A percentile compares a stretch with the other conserved stretches of the same genome.
phyloP scores from a whole-genome alignment of 352 stramenopile species.

The Phytophthora pinifolia region DNA sequence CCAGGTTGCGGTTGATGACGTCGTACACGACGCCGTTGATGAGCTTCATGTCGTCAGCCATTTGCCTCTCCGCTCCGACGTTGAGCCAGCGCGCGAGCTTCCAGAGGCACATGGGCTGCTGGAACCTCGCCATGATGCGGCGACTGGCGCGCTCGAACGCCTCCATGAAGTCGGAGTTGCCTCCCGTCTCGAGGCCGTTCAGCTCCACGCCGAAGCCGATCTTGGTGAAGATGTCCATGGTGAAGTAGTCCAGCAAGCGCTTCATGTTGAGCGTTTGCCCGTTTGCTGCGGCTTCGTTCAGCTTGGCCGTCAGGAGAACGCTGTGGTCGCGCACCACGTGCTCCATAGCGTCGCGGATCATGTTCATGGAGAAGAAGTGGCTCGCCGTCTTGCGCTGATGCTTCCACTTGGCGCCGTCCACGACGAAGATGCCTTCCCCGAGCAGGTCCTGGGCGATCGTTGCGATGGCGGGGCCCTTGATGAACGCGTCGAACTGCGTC shows the following conservation, averaged over 20 bases:
- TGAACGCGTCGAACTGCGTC: conserved; percentile 76
- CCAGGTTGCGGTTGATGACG: conserved; percentile 22
- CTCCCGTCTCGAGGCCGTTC: conserved; percentile 33
- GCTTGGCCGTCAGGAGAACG: conserved; percentile 26
- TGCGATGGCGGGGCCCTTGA: conserved; percentile 47
- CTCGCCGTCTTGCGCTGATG: conserved; percentile 85
- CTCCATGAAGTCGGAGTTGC: conserved; percentile 32
- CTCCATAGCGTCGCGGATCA: conserved; percentile 56
- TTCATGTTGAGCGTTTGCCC: conserved; percentile 44
- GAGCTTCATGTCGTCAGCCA: conserved; percentile 27
- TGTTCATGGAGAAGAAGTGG: conserved; percentile 83
- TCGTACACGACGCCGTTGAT: conserved; percentile 29
- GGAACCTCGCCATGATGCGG: conserved; percentile 39
- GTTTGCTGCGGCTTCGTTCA: conserved; percentile 13
- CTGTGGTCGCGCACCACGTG: conserved; percentile 45
- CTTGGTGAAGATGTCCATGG: conserved; percentile 69
- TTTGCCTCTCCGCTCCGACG: conserved; percentile 26
- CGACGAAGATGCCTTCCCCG: conserved; percentile 72
- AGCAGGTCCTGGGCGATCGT: conserved; percentile 61
- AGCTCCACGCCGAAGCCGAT: conserved; percentile 75
- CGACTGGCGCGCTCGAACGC: conserved; percentile 38
- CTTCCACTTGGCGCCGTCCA: conserved; percentile 66
- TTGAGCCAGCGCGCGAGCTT: conserved; percentile 37
- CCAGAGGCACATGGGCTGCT: conserved; percentile 40
- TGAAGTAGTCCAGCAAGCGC: conserved; percentile 55